phyloP scores from a whole-genome alignment of 495 filamentous ascomycete species.

The Talaromyces wortmannii region DNA sequence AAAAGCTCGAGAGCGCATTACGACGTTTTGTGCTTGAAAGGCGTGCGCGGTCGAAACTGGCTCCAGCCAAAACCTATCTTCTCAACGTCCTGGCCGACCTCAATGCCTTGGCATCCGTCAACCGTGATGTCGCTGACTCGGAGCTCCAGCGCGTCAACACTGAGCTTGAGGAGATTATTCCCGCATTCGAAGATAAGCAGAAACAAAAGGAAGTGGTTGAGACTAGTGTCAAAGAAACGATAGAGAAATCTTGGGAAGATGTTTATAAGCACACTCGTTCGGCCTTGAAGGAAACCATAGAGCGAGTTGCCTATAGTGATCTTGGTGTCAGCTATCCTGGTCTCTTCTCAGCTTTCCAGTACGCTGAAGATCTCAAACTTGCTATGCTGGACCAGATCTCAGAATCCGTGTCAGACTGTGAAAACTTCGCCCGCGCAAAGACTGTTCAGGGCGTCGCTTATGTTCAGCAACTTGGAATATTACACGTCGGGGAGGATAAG shows the following conservation, averaged over 20 bases:
- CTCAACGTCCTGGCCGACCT: constrained; percentile 86
- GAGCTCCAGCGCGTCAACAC: constrained; percentile 79
- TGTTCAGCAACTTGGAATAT: constrained; percentile 79
- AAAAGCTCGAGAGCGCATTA: constrained; percentile 78
- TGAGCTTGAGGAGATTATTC: constrained; percentile 77
- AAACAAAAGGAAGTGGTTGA: constrained; percentile 75
- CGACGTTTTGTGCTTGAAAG: constrained; percentile 95
- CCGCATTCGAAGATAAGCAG: constrained; percentile 75
- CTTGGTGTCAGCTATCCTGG: constrained; percentile 83
- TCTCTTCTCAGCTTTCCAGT: constrained; percentile 76
- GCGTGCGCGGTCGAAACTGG: constrained; percentile 88
- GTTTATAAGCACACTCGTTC: constrained; percentile 77
- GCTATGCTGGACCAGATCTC: constrained; percentile 89
- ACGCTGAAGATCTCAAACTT: constrained; percentile 85
- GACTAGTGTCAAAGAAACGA: constrained; percentile 71
- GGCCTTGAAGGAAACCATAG: constrained; percentile 63
- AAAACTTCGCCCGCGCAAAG: constrained; percentile 73
- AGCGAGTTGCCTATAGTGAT: constrained; percentile 65
- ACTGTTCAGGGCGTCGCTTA: constrained; percentile 77
- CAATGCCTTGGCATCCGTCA: constrained; percentile 74
- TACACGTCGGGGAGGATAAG: constrained; percentile 77
- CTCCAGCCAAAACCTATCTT: constrained; percentile 94
- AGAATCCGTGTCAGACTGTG: constrained; percentile 66
- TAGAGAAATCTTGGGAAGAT: constrained; percentile 77
- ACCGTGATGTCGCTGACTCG: constrained; percentile 75